These are phyloP conservation scores for Candida rishiriensis DNA, from an alignment of 805 yeast genomes.

Conservation along the genomic window DNA sequence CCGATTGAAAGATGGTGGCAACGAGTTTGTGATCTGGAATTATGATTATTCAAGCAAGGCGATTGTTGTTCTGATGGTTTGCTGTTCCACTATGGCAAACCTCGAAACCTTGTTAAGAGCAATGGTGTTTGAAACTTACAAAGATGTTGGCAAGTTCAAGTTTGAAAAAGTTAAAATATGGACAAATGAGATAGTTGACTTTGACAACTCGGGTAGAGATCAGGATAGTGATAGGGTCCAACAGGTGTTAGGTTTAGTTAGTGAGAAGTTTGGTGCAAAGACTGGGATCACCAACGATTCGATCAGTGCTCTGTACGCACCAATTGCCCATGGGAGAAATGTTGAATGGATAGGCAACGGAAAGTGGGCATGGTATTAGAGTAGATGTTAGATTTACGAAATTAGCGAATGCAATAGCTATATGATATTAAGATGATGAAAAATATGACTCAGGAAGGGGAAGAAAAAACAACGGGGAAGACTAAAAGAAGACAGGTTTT, in stretches of 20 bases:
- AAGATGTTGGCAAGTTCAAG: background rate
- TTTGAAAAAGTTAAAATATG: slow-evolving; percentile 19
- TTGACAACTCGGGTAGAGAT: background rate
- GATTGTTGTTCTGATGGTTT: slow-evolving; percentile 16
- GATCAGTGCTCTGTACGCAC: slow-evolving; percentile 15
- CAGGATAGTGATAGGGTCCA: slow-evolving; percentile 2
- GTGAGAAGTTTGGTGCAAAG: slow-evolving; percentile 10
- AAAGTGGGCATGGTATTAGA: slow-evolving; percentile 26
- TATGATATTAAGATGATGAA: background rate
- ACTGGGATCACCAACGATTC: slow-evolving; percentile 16
- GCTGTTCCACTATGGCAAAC: slow-evolving; percentile 9
- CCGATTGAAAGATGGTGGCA: slow-evolving; percentile 3
- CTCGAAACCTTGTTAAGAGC: slow-evolving; percentile 11
- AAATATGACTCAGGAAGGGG: background rate
- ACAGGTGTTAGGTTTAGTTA: slow-evolving; percentile 8
- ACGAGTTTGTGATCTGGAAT: slow-evolving; percentile 40
- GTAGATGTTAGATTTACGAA: background rate
- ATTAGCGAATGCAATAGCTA: background rate
- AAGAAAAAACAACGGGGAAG: background rate
- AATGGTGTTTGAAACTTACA: slow-evolving; percentile 8
- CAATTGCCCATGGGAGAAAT: slow-evolving; percentile 8
- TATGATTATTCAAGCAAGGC: slow-evolving; percentile 27
- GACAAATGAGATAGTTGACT: slow-evolving; percentile 22
- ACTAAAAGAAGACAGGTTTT: background rate
- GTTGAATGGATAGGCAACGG: slow-evolving; percentile 24